These are phyloP conservation scores for Neonectria hederae DNA, from an alignment of 2,329 filamentous ascomycete genomes.

Conservation along the genomic window DNA sequence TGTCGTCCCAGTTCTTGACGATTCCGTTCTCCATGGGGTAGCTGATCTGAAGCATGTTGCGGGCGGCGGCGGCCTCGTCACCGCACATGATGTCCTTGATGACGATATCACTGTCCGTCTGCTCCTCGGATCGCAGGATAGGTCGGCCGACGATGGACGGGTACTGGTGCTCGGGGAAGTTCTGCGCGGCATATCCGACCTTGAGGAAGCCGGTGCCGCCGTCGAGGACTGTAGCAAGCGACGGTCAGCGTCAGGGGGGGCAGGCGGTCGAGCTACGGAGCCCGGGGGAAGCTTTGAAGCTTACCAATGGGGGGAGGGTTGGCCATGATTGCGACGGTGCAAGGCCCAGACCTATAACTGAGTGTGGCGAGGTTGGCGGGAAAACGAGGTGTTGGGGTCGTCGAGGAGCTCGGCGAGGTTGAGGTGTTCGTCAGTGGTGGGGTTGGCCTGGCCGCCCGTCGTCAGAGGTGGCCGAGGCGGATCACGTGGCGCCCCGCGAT, in stretches of 20 bases:
- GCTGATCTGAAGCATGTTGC: conserved; percentile 97
- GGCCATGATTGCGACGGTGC: conserved; percentile 56
- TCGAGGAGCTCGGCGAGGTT: conserved; percentile 41
- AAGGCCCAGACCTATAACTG: conserved; percentile 18
- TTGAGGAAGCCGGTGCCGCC: conserved; percentile 99
- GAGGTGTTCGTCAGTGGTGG: conserved; percentile 49
- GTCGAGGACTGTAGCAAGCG: conserved; percentile 80
- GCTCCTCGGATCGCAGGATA: conserved; percentile 95
- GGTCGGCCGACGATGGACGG: conserved; percentile 98
- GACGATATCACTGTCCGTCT: conserved; percentile 68
- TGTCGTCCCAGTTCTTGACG: conserved; percentile 99
- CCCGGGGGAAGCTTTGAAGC: conserved; percentile 38
- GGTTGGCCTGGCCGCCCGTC: conserved; percentile 44
- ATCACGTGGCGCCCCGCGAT: conserved; percentile 53
- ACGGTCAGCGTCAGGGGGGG: conserved; percentile 39
- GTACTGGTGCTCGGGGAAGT: conserved; percentile 99
- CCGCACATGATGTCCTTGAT: conserved; percentile 99
- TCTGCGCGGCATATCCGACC: conserved; percentile 98
- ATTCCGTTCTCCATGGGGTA: conserved; percentile 99
- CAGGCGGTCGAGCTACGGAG: conserved; percentile 25
- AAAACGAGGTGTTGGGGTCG: conserved; percentile 37
- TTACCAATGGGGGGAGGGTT: conserved; percentile 64
- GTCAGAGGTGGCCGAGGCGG: conserved; percentile 49
- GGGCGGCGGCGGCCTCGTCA: conserved; percentile 93
- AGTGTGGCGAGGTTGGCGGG: conserved; percentile 28